phyloP scores from a whole-genome alignment of 1,284 basidiomycete genomes.

The Pseudozyma hubeiensis region DNA sequence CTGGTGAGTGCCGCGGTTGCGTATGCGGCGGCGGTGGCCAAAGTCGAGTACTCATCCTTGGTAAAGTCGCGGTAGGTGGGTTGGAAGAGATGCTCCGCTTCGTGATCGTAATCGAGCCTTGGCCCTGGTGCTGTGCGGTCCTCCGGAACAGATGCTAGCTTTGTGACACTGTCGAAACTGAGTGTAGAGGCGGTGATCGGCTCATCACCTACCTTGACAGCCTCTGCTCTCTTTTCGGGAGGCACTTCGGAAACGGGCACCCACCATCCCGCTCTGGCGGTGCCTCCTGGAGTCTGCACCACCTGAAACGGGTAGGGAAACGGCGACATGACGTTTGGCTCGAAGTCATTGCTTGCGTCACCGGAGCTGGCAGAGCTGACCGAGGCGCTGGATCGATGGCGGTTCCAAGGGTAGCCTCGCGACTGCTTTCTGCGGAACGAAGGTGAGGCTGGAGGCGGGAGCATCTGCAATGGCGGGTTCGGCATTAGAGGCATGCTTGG shows the following conservation, averaged over 20 bases:
- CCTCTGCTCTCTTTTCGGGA: conserved; percentile 37
- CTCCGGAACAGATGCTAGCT: conserved; percentile 20
- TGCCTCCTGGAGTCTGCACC: conserved; percentile 60
- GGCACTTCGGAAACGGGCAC: conserved; percentile 51
- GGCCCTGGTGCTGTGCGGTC: conserved; percentile 2
- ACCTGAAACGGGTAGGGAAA: conserved; percentile 60
- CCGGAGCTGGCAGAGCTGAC: conserved; percentile 22
- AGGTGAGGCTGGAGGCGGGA: conserved; percentile 55
- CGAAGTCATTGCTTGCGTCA: conserved; percentile 33
- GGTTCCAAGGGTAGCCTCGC: conserved; percentile 5
- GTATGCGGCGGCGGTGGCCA: conserved; percentile 61
- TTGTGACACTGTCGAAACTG: neutral
- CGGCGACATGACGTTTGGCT: conserved; percentile 49
- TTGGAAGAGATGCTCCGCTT: conserved; percentile 46
- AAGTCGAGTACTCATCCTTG: conserved; percentile 51
- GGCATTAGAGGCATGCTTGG: conserved; percentile 63
- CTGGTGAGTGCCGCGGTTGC: conserved; percentile 63
- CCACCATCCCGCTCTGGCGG: conserved; percentile 60
- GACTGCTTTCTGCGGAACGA: conserved; percentile 29
- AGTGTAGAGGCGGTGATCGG: neutral
- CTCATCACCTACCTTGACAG: conserved; percentile 29
- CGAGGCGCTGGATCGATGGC: conserved; percentile 26
- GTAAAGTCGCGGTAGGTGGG: conserved; percentile 55
- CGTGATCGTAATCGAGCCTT: conserved; percentile 16
- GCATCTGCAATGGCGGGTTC: conserved; percentile 57